These are phyloP conservation scores for Lactuca sativa DNA, from an alignment of 129 eudicot species.

Conservation along the genomic window DNA sequence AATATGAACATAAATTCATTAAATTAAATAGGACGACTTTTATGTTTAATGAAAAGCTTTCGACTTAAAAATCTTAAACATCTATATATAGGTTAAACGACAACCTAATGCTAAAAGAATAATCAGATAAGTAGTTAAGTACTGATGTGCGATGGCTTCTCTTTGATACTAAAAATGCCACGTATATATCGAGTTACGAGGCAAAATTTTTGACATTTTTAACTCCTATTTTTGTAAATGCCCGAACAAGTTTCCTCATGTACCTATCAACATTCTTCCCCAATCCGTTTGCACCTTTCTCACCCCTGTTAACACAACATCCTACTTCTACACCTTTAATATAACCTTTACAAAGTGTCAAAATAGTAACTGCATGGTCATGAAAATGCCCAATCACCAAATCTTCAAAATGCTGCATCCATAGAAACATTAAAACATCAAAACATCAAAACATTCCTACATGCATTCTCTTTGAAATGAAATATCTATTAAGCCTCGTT, in stretches of 20 bases:
- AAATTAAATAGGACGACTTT: too few species aligned
- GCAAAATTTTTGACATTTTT: conserved; percentile 52
- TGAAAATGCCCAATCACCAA: conserved; percentile 69
- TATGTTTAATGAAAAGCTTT: too few species aligned
- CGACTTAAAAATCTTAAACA: too few species aligned
- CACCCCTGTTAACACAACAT: conserved; percentile 24
- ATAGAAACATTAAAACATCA: conserved; percentile 10
- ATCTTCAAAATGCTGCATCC: conserved; percentile 77
- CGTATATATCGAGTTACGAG: conserved; percentile 24
- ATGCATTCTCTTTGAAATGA: too few species aligned
- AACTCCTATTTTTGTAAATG: conserved; percentile 54
- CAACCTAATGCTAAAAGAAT: too few species aligned
- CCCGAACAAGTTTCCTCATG: conserved; percentile 43
- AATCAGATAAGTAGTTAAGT: too few species aligned
- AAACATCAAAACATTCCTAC: background rate
- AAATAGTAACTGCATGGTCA: conserved; percentile 49
- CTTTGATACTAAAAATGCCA: conserved; percentile 19
- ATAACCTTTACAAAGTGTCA: conserved; percentile 64
- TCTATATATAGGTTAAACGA: too few species aligned
- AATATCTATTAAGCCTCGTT: too few species aligned
- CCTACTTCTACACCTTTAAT: conserved; percentile 65
- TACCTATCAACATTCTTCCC: conserved; percentile 37
- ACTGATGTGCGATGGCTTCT: background rate
- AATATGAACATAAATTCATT: too few species aligned
- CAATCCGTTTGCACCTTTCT: conserved; percentile 47